phyloP scores from a whole-genome alignment of 1,139 yeast species.

The Arxiozyma bovina region DNA sequence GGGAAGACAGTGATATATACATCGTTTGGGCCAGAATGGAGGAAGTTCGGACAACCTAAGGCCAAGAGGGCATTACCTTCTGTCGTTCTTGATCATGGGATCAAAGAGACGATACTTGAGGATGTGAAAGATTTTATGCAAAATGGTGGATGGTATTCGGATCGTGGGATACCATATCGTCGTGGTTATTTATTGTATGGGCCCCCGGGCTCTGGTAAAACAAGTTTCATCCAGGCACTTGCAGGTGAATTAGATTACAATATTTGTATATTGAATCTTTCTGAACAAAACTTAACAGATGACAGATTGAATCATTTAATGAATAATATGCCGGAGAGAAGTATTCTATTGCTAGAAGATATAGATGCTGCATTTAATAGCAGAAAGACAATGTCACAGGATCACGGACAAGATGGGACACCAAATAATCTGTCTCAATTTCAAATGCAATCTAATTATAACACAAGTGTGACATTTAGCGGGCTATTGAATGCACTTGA shows the following conservation, averaged over 20 bases:
- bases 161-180: slow-evolving; percentile 93
- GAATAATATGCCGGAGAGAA: slow-evolving; percentile 91
- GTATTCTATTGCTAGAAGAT: slow-evolving; percentile 78
- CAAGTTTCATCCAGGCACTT: slow-evolving; percentile 89
- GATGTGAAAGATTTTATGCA: slow-evolving; percentile 76
- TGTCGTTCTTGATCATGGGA: slow-evolving; percentile 69
- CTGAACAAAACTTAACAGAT: slow-evolving; percentile 87
- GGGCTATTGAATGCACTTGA: slow-evolving; percentile 90
- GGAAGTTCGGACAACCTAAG: slow-evolving; percentile 95
- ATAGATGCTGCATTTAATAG: slow-evolving; percentile 89
- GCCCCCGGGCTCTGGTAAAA: slow-evolving; percentile 97
- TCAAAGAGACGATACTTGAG: slow-evolving; percentile 51
- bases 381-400: neutral
- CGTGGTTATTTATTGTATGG: slow-evolving; percentile 91
- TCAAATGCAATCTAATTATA: slow-evolving; percentile 57
- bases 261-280: slow-evolving; percentile 81
- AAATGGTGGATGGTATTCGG: slow-evolving; percentile 87
- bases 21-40: slow-evolving; percentile 98
- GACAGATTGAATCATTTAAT: slow-evolving; percentile 87
- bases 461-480: slow-evolving; percentile 87
- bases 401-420: neutral
- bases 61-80: slow-evolving; percentile 77
- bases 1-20: slow-evolving; percentile 92
- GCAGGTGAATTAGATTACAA: slow-evolving; percentile 96
- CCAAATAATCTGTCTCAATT: slow-evolving; percentile 51